Base-by-base conservation (phyloP, 495 filamentous ascomycete genomes). In the Barbatosphaeria neglecta region DNA sequence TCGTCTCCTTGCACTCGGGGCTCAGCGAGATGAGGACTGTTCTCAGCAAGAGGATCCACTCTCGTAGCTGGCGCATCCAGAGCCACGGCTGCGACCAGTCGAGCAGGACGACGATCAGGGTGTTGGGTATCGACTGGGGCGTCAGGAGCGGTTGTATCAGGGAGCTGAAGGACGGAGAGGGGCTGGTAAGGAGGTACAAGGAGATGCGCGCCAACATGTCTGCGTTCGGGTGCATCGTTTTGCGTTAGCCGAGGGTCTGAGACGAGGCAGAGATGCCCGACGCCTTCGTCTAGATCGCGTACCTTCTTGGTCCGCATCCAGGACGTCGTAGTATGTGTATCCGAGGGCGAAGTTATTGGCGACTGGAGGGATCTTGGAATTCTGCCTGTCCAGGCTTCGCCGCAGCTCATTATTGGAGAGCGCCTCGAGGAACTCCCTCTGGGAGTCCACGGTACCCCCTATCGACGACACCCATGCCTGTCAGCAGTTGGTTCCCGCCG, bases 271-370 rank as follows among this genome's bases (percentile, higher is more conserved):
- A 41, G 17, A 44, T 27, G 37, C n/a, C 27, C 24, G 15, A 52
- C 16, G 13, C n/a, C n/a, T n/a, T n/a, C n/a, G n/a, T n/a, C n/a
- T n/a, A n/a, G 37, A n/a, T 13, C 44, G 41, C 56, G 50, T 60
- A 88, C 86, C 86, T 77, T 97, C 90, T 56, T 93, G 87, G 59
- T 97, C 90, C 45, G 88, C 83, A 68, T 96, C 90, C 24, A 95
- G 69, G 35, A 97, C 87, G 68, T 97, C 89, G 58, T 87, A 84
- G 62, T 95, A 97, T 42, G 90, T 94, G 63, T 96, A 96, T 41
- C 90, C 90, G 45, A 97, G 66, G 10, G 90, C 90, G 62, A 93
- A 95, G 48, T 84, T 83, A 58, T 97, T 97, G 37, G 90, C 90
- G 56, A 95, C 76, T 28, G 89, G 87, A 2, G 89, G 84, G 49